Base-by-base conservation (phyloP, 768 basidiomycete species). In the Phylloporus sp. region DNA sequence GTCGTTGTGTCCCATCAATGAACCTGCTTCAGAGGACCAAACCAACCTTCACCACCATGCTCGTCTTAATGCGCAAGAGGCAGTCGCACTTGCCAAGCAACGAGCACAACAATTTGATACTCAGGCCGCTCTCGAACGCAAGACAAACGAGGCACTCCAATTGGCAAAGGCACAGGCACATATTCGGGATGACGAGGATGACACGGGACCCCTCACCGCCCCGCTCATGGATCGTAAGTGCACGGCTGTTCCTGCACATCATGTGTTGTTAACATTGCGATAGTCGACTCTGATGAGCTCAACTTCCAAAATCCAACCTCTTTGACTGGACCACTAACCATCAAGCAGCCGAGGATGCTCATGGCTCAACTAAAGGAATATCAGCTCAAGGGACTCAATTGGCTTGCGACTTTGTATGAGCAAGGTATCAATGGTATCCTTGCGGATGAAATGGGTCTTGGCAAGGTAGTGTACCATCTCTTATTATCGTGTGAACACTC, bases 341-440 rank as follows among this genome's bases (percentile, higher is more conserved):
- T 98, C 59, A 80, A 81, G 18, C 97, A 99, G 64, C 97, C 97
- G 7, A 84, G 84, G 69, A 95, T 98, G 90, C 76, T 99, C 55
- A 92, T 93, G 81, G 93, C 94, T 8, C 90, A 92, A 59, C 73
- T 99, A 48, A 99, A 99, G 70, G 97, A 99, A 68, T 99, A 98
- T 67, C 97, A 99, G 67, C 70, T 99, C 50, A 98, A 98, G 64
- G 97, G 97, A 56, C 77, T 99, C 29, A 98, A 97, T 57, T 99
- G 97, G 97, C 76, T 99, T 23, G 97, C 87, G 16, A 97, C 95
- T 15, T 75, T 99, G 20, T 99, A 98, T 63, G 97, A 98, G 67
- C 95, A 98, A 70, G 97, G 97, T 40, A 98, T 98, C 78, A 99
- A 99, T 64, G 97, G 97, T 43, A 99, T 99, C 61, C 80, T 99